phyloP scores from a whole-genome alignment of 345 rosid genomes.

The Stellera chamaejasme region DNA sequence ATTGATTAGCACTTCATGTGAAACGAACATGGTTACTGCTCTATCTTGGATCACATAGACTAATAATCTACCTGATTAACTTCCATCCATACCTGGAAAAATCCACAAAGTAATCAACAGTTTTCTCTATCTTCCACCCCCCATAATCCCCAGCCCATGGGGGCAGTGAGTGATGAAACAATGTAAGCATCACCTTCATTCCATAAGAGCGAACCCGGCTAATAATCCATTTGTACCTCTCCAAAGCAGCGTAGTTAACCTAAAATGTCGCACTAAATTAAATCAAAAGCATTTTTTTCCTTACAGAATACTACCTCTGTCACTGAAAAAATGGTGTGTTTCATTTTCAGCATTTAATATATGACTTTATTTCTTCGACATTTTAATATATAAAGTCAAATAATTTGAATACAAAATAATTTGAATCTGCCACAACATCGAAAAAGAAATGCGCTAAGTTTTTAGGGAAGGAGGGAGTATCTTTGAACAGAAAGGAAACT shows the following conservation, averaged over 20 bases:
- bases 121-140: conserved; percentile 95
- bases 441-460: no score
- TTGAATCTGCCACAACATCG: no score
- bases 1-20: no score
- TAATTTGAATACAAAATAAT: no score
- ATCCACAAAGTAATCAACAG: conserved; percentile 77
- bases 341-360: no score
- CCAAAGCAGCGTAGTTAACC: conserved; percentile 87
- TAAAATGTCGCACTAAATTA: conserved; percentile 15
- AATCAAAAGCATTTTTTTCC: no score
- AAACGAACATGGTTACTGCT: no score
- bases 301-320: no score
- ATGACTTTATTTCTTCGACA: no score
- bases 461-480: neutral
- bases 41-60: no score
- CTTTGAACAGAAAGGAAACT: no score
- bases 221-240: conserved; percentile 85
- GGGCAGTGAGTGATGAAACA: conserved; percentile 94
- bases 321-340: neutral
- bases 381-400: no score
- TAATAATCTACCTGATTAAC: neutral
- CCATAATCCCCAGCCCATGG: conserved; percentile 98
- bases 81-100: conserved; percentile 52
- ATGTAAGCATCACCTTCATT: conserved; percentile 96
- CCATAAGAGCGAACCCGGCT: conserved; percentile 65